phyloP scores from a whole-genome alignment of 176 grass and related monocot species.

The Chrysopogon serrulatus region DNA sequence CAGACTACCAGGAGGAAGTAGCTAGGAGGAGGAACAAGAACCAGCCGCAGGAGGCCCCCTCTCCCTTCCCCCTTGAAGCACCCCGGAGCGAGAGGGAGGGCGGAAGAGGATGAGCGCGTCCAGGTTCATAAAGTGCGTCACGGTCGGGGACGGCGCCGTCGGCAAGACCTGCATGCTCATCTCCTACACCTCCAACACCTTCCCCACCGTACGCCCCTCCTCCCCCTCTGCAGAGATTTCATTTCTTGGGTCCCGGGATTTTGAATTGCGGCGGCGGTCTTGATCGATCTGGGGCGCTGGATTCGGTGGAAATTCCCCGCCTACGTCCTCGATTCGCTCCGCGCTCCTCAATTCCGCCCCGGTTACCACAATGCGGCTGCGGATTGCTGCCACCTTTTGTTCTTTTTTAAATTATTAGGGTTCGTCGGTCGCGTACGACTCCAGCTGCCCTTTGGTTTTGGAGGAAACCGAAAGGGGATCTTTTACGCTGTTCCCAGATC shows the following conservation, averaged over 20 bases:
- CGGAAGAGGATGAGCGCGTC: constrained; percentile 64
- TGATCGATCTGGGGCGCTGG: constrained; percentile 23
- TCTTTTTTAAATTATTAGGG: neutral
- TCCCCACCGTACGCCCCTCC: constrained; percentile 40
- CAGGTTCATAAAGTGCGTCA: constrained; percentile 78
- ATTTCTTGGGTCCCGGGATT: neutral
- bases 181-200: constrained; percentile 74
- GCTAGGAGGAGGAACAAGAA: no score
- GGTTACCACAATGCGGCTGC: neutral
- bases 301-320: neutral
- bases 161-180: constrained; percentile 81
- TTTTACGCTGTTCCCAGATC: neutral
- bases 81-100: neutral
- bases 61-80: neutral
- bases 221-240: neutral
- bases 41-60: neutral
- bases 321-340: neutral
- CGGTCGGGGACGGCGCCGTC: constrained; percentile 72
- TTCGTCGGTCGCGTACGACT: neutral
- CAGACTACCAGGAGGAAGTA: neutral
- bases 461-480: constrained; percentile 16
- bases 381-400: neutral
- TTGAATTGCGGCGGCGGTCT: constrained; percentile 4
- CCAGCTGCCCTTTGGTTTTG: neutral
- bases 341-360: neutral